Evolutionary conservation across 768 basidiomycete species (phyloP).

Genomic region (Russula griseocarnosa): DNA sequence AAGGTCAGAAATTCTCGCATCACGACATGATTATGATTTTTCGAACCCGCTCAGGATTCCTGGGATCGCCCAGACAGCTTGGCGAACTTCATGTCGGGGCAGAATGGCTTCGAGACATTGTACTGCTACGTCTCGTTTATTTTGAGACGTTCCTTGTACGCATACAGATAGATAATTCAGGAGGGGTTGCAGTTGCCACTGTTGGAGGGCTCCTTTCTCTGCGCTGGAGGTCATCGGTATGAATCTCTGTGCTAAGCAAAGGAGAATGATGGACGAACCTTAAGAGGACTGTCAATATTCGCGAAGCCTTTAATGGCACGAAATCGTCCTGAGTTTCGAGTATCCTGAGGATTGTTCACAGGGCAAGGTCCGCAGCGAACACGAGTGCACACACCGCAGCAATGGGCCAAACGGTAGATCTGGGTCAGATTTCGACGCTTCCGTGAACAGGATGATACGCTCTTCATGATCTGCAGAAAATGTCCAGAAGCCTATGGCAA

Average conservation of each 20-base stretch:
- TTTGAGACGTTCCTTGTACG: slow-evolving; percentile 42
- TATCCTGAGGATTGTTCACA: slow-evolving; percentile 45
- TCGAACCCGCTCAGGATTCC: slow-evolving; percentile 63
- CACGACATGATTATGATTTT: slow-evolving; percentile 24
- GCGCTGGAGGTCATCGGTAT: slow-evolving; percentile 27
- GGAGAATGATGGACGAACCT: slow-evolving; percentile 48
- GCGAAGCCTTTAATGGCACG: slow-evolving; percentile 84
- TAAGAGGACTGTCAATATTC: slow-evolving; percentile 83
- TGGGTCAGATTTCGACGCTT: slow-evolving; percentile 57
- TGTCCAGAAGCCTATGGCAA: not conserved
- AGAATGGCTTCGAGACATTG: slow-evolving; percentile 87
- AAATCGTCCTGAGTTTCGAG: slow-evolving; percentile 90
- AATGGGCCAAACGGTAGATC: slow-evolving; percentile 79
- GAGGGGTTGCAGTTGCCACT: slow-evolving; percentile 37
- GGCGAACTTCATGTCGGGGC: slow-evolving; percentile 73
- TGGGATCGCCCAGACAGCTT: slow-evolving; percentile 73
- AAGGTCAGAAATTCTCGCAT: slow-evolving; percentile 6
- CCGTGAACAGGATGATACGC: slow-evolving; percentile 71
- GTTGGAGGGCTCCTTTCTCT: slow-evolving; percentile 31
- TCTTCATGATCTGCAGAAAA: slow-evolving; percentile 71
- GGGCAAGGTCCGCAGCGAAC: not conserved
- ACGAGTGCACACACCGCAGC: slow-evolving; percentile 50
- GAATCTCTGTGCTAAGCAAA: not conserved
- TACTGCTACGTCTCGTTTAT: slow-evolving; percentile 84
- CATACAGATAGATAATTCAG: slow-evolving; percentile 33